phyloP scores from a whole-genome alignment of 1,139 yeast species.

The Candida sojae region DNA sequence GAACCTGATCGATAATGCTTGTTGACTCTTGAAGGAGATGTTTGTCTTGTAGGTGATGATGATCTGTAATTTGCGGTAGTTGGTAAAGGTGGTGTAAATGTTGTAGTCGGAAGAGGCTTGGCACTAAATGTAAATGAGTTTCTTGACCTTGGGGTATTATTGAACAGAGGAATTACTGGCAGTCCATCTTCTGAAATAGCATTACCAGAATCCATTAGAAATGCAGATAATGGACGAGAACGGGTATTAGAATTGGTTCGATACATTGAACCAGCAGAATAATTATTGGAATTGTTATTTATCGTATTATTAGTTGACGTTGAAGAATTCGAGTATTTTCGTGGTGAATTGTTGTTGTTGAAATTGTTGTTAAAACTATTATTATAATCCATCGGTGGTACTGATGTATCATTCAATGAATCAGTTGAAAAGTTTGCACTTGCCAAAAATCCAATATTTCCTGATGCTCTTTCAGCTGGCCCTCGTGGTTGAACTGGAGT shows the following conservation, averaged over 20 bases:
- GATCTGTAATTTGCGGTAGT: conserved; percentile 15
- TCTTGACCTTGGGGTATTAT: conserved; percentile 25
- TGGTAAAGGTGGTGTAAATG: conserved; percentile 2
- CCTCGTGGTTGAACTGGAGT: neutral
- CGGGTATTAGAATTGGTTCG: conserved; percentile 20
- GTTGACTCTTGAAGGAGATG: conserved; percentile 32
- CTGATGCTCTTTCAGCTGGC: neutral
- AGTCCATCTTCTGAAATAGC: conserved; percentile 35
- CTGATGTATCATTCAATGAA: conserved; percentile 22
- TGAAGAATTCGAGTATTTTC: conserved; percentile 27
- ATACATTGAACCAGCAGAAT: conserved; percentile 23
- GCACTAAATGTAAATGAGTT: conserved; percentile 16
- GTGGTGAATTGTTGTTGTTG: conserved; percentile 9
- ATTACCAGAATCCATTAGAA: conserved; percentile 28
- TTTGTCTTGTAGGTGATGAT: conserved; percentile 31
- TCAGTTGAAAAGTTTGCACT: conserved; percentile 50
- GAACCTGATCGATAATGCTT: conserved; percentile 34
- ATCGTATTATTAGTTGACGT: conserved; percentile 4
- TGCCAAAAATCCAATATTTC: conserved; percentile 24
- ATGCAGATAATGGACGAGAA: conserved; percentile 44
- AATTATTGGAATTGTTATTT: conserved; percentile 6
- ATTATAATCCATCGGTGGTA: conserved; percentile 3
- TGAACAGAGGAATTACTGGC: conserved; percentile 20
- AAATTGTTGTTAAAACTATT: neutral
- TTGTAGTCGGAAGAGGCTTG: conserved; percentile 18